phyloP scores from a whole-genome alignment of 2,329 filamentous ascomycete species.

The Aureobasidium melanogenum region DNA sequence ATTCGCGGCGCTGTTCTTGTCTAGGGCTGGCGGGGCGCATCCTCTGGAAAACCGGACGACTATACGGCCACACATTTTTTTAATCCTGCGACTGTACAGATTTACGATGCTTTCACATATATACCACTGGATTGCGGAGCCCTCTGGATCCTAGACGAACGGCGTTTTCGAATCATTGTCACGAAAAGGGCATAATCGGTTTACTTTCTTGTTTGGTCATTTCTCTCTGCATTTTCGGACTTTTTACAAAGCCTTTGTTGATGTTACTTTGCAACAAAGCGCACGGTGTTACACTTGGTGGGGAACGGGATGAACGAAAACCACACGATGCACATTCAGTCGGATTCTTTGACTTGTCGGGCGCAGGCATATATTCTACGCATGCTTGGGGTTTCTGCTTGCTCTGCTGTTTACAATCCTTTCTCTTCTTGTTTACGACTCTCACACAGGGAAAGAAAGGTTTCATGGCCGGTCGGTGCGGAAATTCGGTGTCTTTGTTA shows the following conservation, averaged over 20 bases:
- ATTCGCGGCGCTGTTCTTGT: constrained; percentile 13
- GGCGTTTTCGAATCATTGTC: constrained; percentile 13
- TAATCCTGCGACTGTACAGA: constrained; percentile 16
- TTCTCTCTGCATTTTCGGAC: constrained; percentile 8
- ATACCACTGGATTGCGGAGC: constrained; percentile 13
- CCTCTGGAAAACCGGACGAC: constrained; percentile 12
- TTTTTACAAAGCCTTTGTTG: not conserved
- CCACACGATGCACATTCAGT: constrained; percentile 13
- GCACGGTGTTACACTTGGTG: constrained; percentile 11
- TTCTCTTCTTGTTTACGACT: constrained; percentile 13
- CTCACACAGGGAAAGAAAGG: constrained; percentile 13
- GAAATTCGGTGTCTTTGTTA: constrained; percentile 2
- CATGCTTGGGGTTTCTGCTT: constrained; percentile 8
- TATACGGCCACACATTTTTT: constrained; percentile 12
- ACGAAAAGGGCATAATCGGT: constrained; percentile 12
- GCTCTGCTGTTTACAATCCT: constrained; percentile 8
- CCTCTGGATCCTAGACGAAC: constrained; percentile 13
- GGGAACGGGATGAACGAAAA: constrained; percentile 9
- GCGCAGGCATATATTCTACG: constrained; percentile 7
- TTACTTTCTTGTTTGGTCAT: constrained; percentile 4
- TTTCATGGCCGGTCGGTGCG: constrained; percentile 9
- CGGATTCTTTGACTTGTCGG: constrained; percentile 14
- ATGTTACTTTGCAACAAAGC: constrained; percentile 10
- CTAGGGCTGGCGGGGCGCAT: constrained; percentile 18
- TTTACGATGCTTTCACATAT: constrained; percentile 14